phyloP scores from a whole-genome alignment of 768 basidiomycete genomes.

The Omphalotus guepiniiformis region DNA sequence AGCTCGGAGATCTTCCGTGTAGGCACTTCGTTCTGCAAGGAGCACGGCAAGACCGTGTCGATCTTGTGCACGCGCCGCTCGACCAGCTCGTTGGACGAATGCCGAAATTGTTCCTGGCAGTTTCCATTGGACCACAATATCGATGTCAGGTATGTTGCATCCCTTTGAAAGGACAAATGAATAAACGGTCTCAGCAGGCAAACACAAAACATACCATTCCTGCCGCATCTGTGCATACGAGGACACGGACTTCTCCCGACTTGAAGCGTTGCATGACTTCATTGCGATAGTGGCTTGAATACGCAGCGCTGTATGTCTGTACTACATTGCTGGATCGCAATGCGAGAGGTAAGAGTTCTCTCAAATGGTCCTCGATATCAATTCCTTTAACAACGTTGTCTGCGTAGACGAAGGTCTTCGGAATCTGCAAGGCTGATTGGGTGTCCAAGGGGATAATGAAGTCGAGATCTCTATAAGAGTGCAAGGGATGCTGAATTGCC shows the following conservation, averaged over 20 bases:
- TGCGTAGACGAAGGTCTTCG: not conserved
- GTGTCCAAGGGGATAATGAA: constrained; percentile 11
- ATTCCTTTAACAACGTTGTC: not conserved
- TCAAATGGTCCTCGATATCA: not conserved
- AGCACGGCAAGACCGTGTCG: constrained; percentile 14
- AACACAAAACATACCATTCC: constrained; percentile 20
- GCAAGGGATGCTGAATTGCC: constrained; percentile 12
- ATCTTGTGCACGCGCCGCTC: constrained; percentile 6
- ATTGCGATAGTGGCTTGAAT: constrained; percentile 1
- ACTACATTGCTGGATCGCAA: not conserved
- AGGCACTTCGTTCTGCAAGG: not conserved
- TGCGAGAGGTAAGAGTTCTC: not conserved
- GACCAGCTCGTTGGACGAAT: constrained; percentile 17
- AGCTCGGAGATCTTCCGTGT: not conserved
- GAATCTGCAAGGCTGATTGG: not conserved
- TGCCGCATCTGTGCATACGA: constrained; percentile 19
- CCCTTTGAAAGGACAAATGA: no score
- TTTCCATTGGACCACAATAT: constrained; percentile 19
- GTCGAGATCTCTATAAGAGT: constrained; percentile 16
- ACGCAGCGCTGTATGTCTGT: not conserved
- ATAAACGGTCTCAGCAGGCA: no score
- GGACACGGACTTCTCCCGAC: constrained; percentile 10
- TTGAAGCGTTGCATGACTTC: not conserved
- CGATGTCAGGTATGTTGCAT: constrained; percentile 17
- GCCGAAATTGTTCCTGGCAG: constrained; percentile 13